Conservation (phyloP, 371 early-diverging fungal species). For the Mortierella polycephala region DNA sequence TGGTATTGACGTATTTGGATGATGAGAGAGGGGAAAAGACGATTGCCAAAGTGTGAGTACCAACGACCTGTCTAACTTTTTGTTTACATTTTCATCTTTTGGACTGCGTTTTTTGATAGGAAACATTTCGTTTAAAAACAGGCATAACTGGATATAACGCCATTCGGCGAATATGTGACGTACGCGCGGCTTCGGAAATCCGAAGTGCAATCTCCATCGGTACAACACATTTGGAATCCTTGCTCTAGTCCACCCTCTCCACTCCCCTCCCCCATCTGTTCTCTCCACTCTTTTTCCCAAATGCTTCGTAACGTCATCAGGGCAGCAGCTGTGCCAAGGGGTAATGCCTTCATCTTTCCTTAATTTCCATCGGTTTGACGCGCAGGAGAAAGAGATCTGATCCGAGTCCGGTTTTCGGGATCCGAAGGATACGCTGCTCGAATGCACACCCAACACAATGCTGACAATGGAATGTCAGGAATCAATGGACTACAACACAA, state of each 20-base stretch:
- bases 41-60: neutral
- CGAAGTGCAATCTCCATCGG: slow-evolving; percentile 14
- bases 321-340: slow-evolving; percentile 53
- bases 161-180: no score
- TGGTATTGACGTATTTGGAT: neutral
- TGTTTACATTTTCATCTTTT: no score
- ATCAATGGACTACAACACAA: neutral
- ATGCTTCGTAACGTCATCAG: slow-evolving; percentile 51
- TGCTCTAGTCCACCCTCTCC: slow-evolving; percentile 8
- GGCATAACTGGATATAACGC: no score
- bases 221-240: slow-evolving; percentile 3
- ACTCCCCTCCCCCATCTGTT: slow-evolving; percentile 7
- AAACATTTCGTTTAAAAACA: no score
- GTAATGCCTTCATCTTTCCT: slow-evolving; percentile 22
- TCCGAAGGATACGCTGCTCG: slow-evolving; percentile 5
- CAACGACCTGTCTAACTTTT: neutral
- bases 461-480: no score
- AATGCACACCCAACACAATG: neutral
- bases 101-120: no score
- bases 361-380: neutral
- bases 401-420: slow-evolving; percentile 20
- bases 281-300: slow-evolving; percentile 19
- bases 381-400: slow-evolving; percentile 11
- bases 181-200: slow-evolving; percentile 11
- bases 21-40: neutral